phyloP scores from a whole-genome alignment of 1,284 basidiomycete species.

The Pholiota adiposa region DNA sequence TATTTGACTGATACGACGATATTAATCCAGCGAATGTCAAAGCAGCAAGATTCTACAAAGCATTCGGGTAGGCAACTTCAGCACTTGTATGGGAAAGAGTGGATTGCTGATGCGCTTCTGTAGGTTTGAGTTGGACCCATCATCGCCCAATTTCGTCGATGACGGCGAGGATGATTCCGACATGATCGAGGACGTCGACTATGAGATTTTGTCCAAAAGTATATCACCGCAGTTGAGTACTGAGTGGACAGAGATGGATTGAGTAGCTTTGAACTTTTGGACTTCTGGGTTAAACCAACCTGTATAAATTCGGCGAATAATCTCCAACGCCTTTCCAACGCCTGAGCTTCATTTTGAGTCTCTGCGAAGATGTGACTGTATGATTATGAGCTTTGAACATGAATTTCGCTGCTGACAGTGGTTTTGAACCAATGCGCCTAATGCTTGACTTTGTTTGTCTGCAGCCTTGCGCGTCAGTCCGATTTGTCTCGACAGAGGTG shows the following conservation, averaged over 20 bases:
- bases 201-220: conserved; percentile 58
- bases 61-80: conserved; percentile 50
- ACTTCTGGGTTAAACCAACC: too few relatives aligned
- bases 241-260: background rate
- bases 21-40: conserved; percentile 50
- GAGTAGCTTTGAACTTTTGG: too few relatives aligned
- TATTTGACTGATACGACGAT: background rate
- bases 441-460: conserved; percentile 21
- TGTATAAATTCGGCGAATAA: too few relatives aligned
- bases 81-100: background rate
- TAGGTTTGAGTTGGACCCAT: conserved; percentile 59
- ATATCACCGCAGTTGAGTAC: conserved; percentile 3
- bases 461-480: conserved; percentile 8
- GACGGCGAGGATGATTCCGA: conserved; percentile 38
- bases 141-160: conserved; percentile 52
- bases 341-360: too few relatives aligned
- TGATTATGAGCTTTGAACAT: too few relatives aligned
- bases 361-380: too few relatives aligned
- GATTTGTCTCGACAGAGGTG: conserved; percentile 7
- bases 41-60: conserved; percentile 60
- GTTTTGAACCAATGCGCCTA: too few relatives aligned
- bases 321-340: too few relatives aligned
- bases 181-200: conserved; percentile 46
- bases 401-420: too few relatives aligned
- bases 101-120: background rate